Evolutionary conservation across 768 basidiomycete species (phyloP), one percentile per base, ranked within the genome.

Genomic region (Macrolepiota fuliginosa): DNA sequence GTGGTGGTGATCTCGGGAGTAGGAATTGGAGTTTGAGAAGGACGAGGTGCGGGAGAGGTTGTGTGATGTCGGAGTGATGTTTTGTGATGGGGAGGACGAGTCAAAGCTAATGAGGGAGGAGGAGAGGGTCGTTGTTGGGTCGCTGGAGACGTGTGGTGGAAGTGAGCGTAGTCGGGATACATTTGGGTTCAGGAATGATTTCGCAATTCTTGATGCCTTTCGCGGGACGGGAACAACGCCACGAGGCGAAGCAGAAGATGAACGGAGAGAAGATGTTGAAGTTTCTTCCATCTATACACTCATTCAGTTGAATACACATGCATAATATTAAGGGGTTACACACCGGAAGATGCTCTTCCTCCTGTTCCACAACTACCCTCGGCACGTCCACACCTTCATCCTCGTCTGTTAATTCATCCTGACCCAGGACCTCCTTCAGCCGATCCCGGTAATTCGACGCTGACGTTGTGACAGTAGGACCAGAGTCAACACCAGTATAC

Each of bases 111-210:
- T 73, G 46, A 74, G 37, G 25, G 58, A 53, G 9, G 58, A 40
- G n/a, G 25, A 19, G 49, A 39, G 47, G 7, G 52, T 4, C 1
- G 29, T 10, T 45, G 47, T 36, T 51, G 35, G 56, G 25, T 17
- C 19, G 17, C 39, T 78, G 15, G 82, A 79, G 17, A 78, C 72
- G 25, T 79, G 81, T 12, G 86, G 84, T 5, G 81, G 79, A 67
- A 80, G 81, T 12, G 92, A 91, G 46, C 91, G 89, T 45, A 92
- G 82, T n/a, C 91, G 83, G 29, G 91, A 94, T 5, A 91, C 82
- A n/a, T 79, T 83, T 3, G 89, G 89, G 66, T 90, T 87, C 19
- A 91, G 71, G 70, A 88, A 91, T 12, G 86, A 82, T 40, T 82
- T 80, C 3, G 82, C 74, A 10, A 81, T 69, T 63, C 75, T 80